Evolutionary conservation across 495 filamentous ascomycete species (phyloP).

Genomic region (Xylaria telfairii): DNA sequence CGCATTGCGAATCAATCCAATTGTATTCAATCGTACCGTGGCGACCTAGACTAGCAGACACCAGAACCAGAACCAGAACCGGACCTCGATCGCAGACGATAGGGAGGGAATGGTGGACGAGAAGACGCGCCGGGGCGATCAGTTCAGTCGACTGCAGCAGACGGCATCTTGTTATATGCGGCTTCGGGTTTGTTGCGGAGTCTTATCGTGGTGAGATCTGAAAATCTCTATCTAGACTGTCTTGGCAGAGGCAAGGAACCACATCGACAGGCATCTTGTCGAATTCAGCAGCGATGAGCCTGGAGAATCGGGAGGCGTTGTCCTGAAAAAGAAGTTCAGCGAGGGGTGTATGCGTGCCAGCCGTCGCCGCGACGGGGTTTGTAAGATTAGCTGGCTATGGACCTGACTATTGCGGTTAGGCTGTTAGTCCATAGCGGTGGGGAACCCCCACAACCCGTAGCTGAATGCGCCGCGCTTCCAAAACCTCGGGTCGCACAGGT

Average conservation of each 20-base stretch:
- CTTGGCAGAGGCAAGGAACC: not conserved
- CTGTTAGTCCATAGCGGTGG: not conserved
- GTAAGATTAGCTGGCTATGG: not conserved
- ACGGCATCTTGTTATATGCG: conserved; percentile 13
- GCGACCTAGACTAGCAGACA: not conserved
- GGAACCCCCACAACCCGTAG: not conserved
- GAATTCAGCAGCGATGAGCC: conserved; percentile 3
- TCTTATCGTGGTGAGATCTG: conserved; percentile 1
- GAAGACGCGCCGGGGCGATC: not conserved
- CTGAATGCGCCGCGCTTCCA: not conserved
- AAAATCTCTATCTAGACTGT: not conserved
- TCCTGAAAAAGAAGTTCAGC: conserved; percentile 23
- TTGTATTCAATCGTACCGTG: not conserved
- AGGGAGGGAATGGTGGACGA: not conserved
- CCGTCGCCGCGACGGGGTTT: not conserved
- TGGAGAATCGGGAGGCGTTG: not conserved
- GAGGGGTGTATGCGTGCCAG: not conserved
- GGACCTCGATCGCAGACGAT: not conserved
- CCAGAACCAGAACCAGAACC: not conserved
- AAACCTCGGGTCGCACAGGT: conserved; percentile 4
- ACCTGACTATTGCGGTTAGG: conserved; percentile 25
- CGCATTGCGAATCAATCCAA: conserved; percentile 18
- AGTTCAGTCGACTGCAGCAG: not conserved
- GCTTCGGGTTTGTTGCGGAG: not conserved
- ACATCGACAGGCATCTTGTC: conserved; percentile 17